phyloP scores from a whole-genome alignment of 345 rosid species.

The Mallotus nudiflorus region DNA sequence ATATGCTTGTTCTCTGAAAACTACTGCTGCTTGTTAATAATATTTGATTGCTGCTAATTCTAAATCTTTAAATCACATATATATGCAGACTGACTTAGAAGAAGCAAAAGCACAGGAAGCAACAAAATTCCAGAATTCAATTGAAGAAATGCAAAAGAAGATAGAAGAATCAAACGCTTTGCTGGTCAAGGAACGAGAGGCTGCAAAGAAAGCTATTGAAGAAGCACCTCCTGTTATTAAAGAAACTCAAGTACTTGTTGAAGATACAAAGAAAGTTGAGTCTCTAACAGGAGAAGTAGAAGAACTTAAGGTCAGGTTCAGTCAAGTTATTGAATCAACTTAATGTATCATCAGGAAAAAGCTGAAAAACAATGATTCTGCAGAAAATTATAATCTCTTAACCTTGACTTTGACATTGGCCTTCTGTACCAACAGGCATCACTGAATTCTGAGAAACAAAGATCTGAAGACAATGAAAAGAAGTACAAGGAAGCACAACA shows the following conservation, averaged over 20 bases:
- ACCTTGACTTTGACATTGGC: conserved; percentile 15
- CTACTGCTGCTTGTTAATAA: background rate
- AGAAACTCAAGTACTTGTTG: conserved; percentile 52
- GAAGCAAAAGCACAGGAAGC: conserved; percentile 49
- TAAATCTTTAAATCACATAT: background rate
- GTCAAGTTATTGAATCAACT: background rate
- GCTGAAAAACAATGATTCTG: background rate
- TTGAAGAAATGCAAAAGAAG: conserved; percentile 44
- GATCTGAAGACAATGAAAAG: conserved; percentile 57
- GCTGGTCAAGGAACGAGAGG: conserved; percentile 40
- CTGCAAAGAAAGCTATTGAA: conserved; percentile 45
- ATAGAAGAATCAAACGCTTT: conserved; percentile 41
- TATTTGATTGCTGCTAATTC: background rate
- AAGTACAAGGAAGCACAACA: conserved; percentile 56
- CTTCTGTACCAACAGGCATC: conserved; percentile 40
- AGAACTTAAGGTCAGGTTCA: conserved; percentile 38
- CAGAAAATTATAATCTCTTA: background rate
- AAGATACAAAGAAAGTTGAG: conserved; percentile 45
- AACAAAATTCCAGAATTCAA: conserved; percentile 37
- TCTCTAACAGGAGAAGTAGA: conserved; percentile 46
- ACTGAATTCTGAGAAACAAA: conserved; percentile 62
- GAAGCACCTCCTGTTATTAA: conserved; percentile 52
- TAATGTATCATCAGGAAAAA: too few relatives aligned
- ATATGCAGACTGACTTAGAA: conserved; percentile 48
- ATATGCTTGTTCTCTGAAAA: background rate